Base-by-base conservation (phyloP, 1,284 basidiomycete species). In the Pseudozyma flocculosa region DNA sequence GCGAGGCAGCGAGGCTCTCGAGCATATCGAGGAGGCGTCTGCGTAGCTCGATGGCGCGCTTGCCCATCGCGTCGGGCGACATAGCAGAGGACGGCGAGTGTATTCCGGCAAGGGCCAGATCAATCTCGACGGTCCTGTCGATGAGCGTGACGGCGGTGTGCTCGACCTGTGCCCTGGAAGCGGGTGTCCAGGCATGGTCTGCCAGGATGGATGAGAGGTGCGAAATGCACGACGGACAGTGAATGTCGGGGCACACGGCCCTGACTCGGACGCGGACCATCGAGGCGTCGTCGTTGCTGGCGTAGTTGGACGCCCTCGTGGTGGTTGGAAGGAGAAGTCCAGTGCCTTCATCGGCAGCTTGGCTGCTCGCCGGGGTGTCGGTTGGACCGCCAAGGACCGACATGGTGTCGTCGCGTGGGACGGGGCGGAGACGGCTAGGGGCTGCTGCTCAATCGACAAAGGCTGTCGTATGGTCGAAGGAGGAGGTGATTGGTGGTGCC, bases 211-310 rank as follows among this genome's bases (percentile, higher is more conserved):
- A 38, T 9, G 54, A 58, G 62, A 81, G 79, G 38, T 74, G 61
- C 2, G 77, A 73, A 45, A 79, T 75, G 68, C 80, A 81, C 9
- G 78, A 79, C 11, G 80, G 80, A 55, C 80, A 81, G 68, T 81
- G 73, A 10, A 74, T 60, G 47, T 67, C 60, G 44, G 49, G 60
- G 41, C 64, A 57, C 14, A 61, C 39, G 8, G 50, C 53, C 32
- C 51, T 39, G 1, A 56, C n/a, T 22, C 59, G 48, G 10, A 56
- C 47, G 21, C 36, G 36, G 7, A 29, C 7, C 29, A 13, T 13
- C 29, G 13, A 29, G 29, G 29, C 13, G 29, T 29, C 7, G 29
- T 5, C 13, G 29, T 29, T 7, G 29, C 29, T 29, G 13, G 29
- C 29, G 13, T 29, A n/a, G n/a, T n/a, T n/a, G n/a, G n/a, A n/a